Conservation (phyloP, 768 basidiomycete species). For the Lactarius pseudohatsudake region DNA sequence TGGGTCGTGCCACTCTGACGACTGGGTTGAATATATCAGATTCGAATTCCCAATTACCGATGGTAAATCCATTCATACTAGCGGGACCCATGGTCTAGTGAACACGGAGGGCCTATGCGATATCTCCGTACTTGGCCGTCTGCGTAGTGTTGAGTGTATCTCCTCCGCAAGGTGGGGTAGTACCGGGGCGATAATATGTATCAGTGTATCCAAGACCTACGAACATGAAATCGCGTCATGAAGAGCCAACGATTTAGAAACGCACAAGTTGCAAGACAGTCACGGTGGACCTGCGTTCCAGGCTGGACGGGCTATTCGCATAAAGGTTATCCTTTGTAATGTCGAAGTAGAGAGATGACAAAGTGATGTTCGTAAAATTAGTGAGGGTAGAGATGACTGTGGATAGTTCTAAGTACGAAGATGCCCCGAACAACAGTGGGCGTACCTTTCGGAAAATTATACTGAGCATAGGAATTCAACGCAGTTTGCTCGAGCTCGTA, state of each 20-base stretch:
- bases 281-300: constrained; percentile 61
- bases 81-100: constrained; percentile 59
- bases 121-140: constrained; percentile 23
- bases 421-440: background rate
- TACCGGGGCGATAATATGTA: constrained; percentile 76
- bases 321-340: constrained; percentile 90
- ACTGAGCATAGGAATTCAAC: constrained; percentile 64
- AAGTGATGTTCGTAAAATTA: constrained; percentile 77
- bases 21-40: constrained; percentile 38
- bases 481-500: constrained; percentile 68
- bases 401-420: constrained; percentile 16
- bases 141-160: constrained; percentile 49
- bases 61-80: constrained; percentile 48
- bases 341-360: constrained; percentile 92
- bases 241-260: constrained; percentile 38
- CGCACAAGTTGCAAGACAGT: constrained; percentile 71
- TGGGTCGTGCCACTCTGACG: constrained; percentile 59
- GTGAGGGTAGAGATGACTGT: constrained; percentile 70
- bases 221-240: background rate
- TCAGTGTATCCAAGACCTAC: constrained; percentile 67
- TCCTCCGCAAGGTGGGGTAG: constrained; percentile 92
- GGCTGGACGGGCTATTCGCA: constrained; percentile 53
- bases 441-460: constrained; percentile 82
- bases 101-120: constrained; percentile 62
- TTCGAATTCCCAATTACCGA: background rate